Base-by-base conservation (phyloP, 495 filamentous ascomycete genomes). In the Aspergillus olivimuriae region DNA sequence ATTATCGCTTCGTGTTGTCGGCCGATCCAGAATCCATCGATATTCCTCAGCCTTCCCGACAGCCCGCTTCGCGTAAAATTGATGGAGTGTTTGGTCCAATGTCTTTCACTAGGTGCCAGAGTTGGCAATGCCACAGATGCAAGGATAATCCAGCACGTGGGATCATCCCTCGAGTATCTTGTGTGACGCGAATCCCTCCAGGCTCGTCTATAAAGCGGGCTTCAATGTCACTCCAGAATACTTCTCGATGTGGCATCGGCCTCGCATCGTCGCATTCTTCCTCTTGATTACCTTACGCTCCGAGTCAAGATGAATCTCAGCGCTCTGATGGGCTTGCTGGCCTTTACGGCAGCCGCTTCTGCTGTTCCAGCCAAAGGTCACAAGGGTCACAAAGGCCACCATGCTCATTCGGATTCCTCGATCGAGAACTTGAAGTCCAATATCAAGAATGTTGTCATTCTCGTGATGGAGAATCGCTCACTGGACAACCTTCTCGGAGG, bases 391-490 rank as follows among this genome's bases (percentile, higher is more conserved):
- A n/a, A n/a, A 28, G 26, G 30, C 23, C 39, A 44, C 19, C 23
- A 48, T 14, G 48, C 52, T 23, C 60, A 60, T 43, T 53, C 52
- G 1, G 16, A 40, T 1, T 23, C 46, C 17, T 58, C 60, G 14
- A 56, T 64, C 37, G 36, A 45, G 24, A 66, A 64, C 47, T 37
- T 69, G 41, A 68, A 61, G 47, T 51, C 50, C 40, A 65, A 69
- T 37, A 69, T 73, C 56, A 68, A 73, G 59, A 67, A 71, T 57
- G 67, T 73, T 14, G 69, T 71, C 40, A 47, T 66, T 18, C 53
- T 73, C 19, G 54, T 62, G 35, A 64, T 70, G 64, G 69, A 73
- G 51, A 73, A 73, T 49, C 68, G 69, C 41, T 69, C 69, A 7
- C 34, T 70, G 14, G 69, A 73, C 47, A 73, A 70, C 52, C 31